Evolutionary conservation across 2,329 filamentous ascomycete genomes (phyloP), one percentile per base, ranked within the genome.

Genomic region (Monilinia polystroma): DNA sequence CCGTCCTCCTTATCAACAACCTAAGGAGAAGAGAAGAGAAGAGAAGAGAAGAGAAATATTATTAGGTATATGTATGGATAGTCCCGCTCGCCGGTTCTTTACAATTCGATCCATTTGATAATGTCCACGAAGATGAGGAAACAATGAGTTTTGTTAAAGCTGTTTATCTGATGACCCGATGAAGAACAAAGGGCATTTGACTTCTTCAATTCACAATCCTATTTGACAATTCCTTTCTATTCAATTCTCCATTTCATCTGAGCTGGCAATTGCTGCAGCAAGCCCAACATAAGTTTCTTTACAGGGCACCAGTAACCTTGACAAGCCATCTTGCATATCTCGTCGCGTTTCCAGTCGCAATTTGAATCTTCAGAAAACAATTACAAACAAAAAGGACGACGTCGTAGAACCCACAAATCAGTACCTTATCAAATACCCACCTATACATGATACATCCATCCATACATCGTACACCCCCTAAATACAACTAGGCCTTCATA

Each of bases 281-380:
- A 47, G 26, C 2, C n/a, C 58, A 62, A 51, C 26, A 51, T 38
- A 51, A 26, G 29, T 23, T 23, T 20, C 10, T 52, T 20, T 11
- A 58, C 38, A 57, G 52, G 52, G 32, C 53, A 18, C 53, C 26
- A 47, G 63, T 64, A 64, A 64, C 63, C 52, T 64, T 64, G 63
- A 66, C 63, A 66, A 66, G 64, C 64, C 64, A 66, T 66, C 64
- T 66, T 47, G 55, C 64, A 66, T 41, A 51, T 66, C 55, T 55
- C 49, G 43, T 64, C 63, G 41, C 53, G 57, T 52, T 43, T 20
- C 23, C 32, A 16, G 35, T 58, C 63, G 41, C 53, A 59, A 51
- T 59, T 59, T 18, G 38, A 59, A 35, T 66, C 55, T 41, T 53
- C 47, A 35, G 47, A 53, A 49, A 38, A 62, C 29, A 47, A 14